Percentiles rank a stretch among this genome's conserved stretches.
phyloP scores from a whole-genome alignment of 164 flowering plant species.

The Tetracentron sinense region DNA sequence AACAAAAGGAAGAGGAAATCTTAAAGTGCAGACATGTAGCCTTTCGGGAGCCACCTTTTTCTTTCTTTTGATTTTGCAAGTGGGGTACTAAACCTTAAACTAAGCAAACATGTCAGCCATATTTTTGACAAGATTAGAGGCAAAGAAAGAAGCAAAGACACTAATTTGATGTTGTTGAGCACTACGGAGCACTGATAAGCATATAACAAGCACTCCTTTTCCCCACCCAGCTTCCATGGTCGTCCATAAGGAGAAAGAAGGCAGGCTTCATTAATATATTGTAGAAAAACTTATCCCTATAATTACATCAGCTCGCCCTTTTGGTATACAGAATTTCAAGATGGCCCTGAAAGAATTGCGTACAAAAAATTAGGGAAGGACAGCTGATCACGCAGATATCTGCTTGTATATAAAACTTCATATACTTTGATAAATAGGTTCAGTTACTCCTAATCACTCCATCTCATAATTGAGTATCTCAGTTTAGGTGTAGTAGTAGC shows the following conservation, averaged over 20 bases:
- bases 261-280: neutral
- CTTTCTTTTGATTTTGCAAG: constrained; percentile 17
- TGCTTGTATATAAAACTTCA: neutral
- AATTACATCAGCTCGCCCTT: constrained; percentile 1
- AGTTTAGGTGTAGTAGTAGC: neutral
- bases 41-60: constrained; percentile 18
- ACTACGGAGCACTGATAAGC: constrained; percentile 17
- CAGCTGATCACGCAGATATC: constrained; percentile 6
- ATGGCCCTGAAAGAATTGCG: constrained; percentile 14
- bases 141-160: constrained; percentile 20
- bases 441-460: neutral
- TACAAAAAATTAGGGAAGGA: constrained; percentile 6
- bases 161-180: constrained; percentile 22
- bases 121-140: constrained; percentile 33
- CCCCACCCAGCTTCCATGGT: constrained; percentile 14
- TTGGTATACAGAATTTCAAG: constrained; percentile 7
- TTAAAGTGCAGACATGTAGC: constrained; percentile 20
- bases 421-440: neutral
- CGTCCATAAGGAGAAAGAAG: neutral
- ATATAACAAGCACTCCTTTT: constrained; percentile 11
- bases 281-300: constrained; percentile 2
- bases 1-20: constrained; percentile 10
- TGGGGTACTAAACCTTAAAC: constrained; percentile 42
- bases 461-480: neutral
- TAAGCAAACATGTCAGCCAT: constrained; percentile 32